These are phyloP conservation scores for Arthrinium phaeospermum DNA, from an alignment of 2,329 filamentous ascomycete species.

Conservation along the genomic window DNA sequence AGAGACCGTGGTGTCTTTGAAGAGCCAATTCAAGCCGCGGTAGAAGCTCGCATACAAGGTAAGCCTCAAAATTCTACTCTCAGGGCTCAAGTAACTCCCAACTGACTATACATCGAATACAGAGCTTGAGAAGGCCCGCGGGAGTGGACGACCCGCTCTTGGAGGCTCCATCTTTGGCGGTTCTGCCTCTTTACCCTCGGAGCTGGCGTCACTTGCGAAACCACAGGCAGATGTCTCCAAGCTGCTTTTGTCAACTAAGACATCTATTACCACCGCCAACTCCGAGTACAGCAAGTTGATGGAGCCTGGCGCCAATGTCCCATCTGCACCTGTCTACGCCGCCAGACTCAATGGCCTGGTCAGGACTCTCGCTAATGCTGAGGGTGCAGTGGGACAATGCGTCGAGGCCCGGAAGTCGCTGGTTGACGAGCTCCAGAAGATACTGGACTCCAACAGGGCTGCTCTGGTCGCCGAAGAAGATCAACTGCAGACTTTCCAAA, in stretches of 20 bases:
- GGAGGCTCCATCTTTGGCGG: slow-evolving; percentile 72
- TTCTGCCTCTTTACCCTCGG: slow-evolving; percentile 68
- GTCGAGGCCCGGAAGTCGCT: slow-evolving; percentile 84
- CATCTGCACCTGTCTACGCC: slow-evolving; percentile 88
- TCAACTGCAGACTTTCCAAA: slow-evolving; percentile 66
- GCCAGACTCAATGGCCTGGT: slow-evolving; percentile 88
- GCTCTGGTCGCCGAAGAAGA: slow-evolving; percentile 74
- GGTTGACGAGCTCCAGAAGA: slow-evolving; percentile 80
- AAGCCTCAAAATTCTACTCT: slow-evolving; percentile 33
- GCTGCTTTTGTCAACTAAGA: slow-evolving; percentile 70
- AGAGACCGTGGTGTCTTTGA: slow-evolving; percentile 86
- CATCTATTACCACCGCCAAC: slow-evolving; percentile 72
- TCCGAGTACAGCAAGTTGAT: slow-evolving; percentile 85
- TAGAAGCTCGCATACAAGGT: slow-evolving; percentile 84
- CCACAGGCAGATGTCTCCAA: slow-evolving; percentile 78
- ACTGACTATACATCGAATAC: neutral
- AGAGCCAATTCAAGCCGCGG: slow-evolving; percentile 74
- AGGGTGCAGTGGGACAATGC: slow-evolving; percentile 86
- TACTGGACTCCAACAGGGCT: slow-evolving; percentile 75
- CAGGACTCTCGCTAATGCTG: slow-evolving; percentile 85
- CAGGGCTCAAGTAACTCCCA: slow-evolving; percentile 55
- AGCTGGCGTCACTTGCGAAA: slow-evolving; percentile 77
- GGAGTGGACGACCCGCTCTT: slow-evolving; percentile 56
- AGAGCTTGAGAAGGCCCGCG: slow-evolving; percentile 69
- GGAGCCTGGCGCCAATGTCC: slow-evolving; percentile 69